Evolutionary conservation across 768 basidiomycete species (phyloP).

Genomic region (Mycena amicta): DNA sequence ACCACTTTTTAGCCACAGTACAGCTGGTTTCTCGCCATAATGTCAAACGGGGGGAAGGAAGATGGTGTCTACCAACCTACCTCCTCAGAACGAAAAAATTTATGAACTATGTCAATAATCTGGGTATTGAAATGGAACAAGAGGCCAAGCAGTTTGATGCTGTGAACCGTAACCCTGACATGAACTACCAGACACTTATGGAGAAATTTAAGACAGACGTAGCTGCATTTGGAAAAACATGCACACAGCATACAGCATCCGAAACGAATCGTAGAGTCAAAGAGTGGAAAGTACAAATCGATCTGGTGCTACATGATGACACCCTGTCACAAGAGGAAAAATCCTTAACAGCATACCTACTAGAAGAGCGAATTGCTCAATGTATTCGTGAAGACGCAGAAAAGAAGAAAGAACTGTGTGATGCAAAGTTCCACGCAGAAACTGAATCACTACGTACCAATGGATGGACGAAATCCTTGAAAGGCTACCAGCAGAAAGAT

Average conservation of each 20-base stretch:
- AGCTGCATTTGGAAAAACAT: not conserved
- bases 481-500: not conserved
- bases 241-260: not conserved
- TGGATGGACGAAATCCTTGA: not conserved
- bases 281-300: not conserved
- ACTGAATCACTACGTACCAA: not conserved
- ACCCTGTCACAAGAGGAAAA: not conserved
- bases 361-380: not conserved
- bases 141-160: not conserved
- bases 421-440: not conserved
- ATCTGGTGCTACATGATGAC: not conserved
- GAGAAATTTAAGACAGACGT: not conserved
- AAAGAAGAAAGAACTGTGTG: not conserved
- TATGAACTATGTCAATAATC: not conserved
- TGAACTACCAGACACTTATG: not conserved
- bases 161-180: not conserved
- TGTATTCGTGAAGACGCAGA: not conserved
- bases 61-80: constrained; percentile 10
- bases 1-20: constrained; percentile 9
- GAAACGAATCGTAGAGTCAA: not conserved
- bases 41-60: constrained; percentile 2
- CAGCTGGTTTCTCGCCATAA: not conserved
- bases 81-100: constrained; percentile 9
- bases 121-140: not conserved
- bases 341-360: not conserved